Evolutionary conservation across 129 eudicot genomes (phyloP).

Genomic region (Scalesia atractyloides): DNA sequence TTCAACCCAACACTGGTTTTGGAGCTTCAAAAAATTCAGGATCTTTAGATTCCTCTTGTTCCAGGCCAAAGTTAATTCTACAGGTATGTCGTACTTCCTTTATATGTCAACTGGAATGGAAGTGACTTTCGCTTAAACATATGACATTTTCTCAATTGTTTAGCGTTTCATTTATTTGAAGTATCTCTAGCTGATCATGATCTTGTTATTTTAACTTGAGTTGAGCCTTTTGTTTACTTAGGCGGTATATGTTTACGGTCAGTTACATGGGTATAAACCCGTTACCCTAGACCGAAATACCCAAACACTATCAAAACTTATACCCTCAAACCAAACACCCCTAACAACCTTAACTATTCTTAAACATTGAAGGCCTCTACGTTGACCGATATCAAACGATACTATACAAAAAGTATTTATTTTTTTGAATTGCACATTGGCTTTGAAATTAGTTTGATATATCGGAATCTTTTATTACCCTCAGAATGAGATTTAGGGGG

Average conservation of each 20-base stretch:
- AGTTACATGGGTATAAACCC: neutral
- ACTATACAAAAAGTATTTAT: neutral
- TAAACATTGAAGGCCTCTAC: no score
- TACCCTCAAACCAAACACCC: no score
- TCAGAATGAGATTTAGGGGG: constrained; percentile 7
- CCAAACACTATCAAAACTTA: no score
- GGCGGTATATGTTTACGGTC: neutral
- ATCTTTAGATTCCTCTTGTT: constrained; percentile 48
- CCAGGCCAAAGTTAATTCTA: constrained; percentile 45
- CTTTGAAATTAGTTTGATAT: constrained; percentile 14
- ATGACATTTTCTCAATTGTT: neutral
- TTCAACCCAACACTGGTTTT: constrained; percentile 66
- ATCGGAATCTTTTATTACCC: constrained; percentile 12
- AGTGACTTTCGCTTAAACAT: neutral
- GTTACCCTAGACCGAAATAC: neutral
- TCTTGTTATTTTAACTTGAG: constrained; percentile 16
- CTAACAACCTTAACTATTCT: no score
- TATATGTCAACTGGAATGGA: neutral
- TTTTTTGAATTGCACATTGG: constrained; percentile 19
- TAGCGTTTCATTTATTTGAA: neutral
- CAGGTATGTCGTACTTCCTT: constrained; percentile 48
- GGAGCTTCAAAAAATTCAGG: constrained; percentile 44
- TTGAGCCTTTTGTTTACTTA: constrained; percentile 13
- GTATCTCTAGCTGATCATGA: constrained; percentile 12
- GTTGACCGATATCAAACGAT: no score